These are phyloP conservation scores for Phytophthora cactorum DNA, from an alignment of 352 stramenopile species.

Conservation along the genomic window DNA sequence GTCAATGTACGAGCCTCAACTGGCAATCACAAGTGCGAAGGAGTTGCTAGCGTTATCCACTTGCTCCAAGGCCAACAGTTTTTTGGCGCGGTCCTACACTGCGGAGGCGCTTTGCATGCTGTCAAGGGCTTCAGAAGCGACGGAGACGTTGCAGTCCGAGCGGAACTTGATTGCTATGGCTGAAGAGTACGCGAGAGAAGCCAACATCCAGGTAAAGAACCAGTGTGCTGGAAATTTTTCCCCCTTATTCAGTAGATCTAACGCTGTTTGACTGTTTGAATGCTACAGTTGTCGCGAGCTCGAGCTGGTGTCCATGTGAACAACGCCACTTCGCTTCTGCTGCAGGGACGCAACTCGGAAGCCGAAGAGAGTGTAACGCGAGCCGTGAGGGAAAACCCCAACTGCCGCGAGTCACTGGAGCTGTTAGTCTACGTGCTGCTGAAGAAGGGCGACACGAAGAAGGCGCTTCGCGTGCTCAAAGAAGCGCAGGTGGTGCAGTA, in stretches of 20 bases:
- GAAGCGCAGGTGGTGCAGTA: constrained; percentile 81
- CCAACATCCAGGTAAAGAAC: constrained; percentile 66
- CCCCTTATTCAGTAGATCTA: constrained; percentile 1
- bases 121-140: constrained; percentile 82
- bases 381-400: constrained; percentile 81
- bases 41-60: constrained; percentile 73
- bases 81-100: constrained; percentile 87
- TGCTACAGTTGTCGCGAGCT: constrained; percentile 55
- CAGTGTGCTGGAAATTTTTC: neutral
- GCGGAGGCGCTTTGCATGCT: constrained; percentile 91
- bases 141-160: constrained; percentile 72
- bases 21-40: constrained; percentile 85
- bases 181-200: constrained; percentile 81
- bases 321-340: constrained; percentile 79
- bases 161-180: constrained; percentile 77
- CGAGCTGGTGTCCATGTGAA: constrained; percentile 87
- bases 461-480: constrained; percentile 86
- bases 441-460: constrained; percentile 91
- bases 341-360: constrained; percentile 75
- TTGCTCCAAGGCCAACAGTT: constrained; percentile 80
- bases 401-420: constrained; percentile 84
- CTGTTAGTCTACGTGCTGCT: constrained; percentile 89
- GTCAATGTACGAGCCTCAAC: constrained; percentile 90
- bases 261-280: neutral
- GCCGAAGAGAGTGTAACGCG: constrained; percentile 87